Evolutionary conservation across 1,139 yeast species (phyloP).

Genomic region (Torulaspora globosa): DNA sequence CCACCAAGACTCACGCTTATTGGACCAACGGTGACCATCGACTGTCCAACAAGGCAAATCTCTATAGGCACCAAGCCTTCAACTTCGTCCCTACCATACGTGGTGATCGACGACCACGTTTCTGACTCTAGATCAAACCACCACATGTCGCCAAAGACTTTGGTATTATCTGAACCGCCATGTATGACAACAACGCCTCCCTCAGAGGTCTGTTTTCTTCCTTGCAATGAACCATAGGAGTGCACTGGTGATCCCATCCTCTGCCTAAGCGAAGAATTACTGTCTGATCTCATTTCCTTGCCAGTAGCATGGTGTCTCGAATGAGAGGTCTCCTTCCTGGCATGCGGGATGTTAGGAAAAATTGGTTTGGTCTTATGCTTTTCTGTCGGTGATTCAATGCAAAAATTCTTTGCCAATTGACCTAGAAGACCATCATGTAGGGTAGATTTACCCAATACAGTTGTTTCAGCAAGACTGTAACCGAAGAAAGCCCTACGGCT

Average conservation of each 20-base stretch:
- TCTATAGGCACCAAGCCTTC: conserved; percentile 16
- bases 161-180: conserved; percentile 45
- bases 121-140: conserved; percentile 43
- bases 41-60: conserved; percentile 32
- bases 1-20: conserved; percentile 32
- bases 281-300: conserved; percentile 8
- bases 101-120: conserved; percentile 38
- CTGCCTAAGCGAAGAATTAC: conserved; percentile 5
- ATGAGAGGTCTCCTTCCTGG: conserved; percentile 13
- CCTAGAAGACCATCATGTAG: conserved; percentile 19
- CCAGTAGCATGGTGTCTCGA: conserved; percentile 1
- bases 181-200: conserved; percentile 37
- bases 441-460: conserved; percentile 14
- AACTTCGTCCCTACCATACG: conserved; percentile 23
- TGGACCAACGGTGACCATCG: conserved; percentile 27
- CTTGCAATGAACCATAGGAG: conserved; percentile 2
- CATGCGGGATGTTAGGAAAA: conserved; percentile 22
- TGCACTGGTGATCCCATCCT: conserved; percentile 8
- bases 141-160: conserved; percentile 47
- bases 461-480: conserved; percentile 24
- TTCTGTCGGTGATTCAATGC: conserved; percentile 17
- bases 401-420: conserved; percentile 23
- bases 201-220: conserved; percentile 2
- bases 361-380: conserved; percentile 13
- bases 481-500: conserved; percentile 39